Evolutionary conservation across 202 grass and related monocot genomes (phyloP), one percentile per base, ranked within the genome.

Genomic region (Carex arenaria): DNA sequence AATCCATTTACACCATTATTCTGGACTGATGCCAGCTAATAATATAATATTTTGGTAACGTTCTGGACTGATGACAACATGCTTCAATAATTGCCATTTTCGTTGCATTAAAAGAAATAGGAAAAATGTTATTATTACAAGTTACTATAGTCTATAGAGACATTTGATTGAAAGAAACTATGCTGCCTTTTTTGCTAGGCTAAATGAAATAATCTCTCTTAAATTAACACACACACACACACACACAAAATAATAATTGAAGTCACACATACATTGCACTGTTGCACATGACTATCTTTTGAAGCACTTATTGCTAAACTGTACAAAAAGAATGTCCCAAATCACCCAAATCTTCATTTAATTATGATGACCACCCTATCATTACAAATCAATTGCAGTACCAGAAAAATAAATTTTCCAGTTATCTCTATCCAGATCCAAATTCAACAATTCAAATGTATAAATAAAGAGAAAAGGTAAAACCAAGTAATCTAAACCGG

Each of bases 401-500:
- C 51, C 52, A 77, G 13, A 77, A 56, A 77, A 51, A 51, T 4
- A 59, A 47, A 59, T 30, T 1, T 0, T 17, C 26, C 26, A 54
- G 34, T 26, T 26, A 26, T 26, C 34, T 42, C 14, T 73, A 5
- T 73, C 43, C 8, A 73, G 40, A 73, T 45, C 12, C 68, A 72
- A 55, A 76, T 76, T 28, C 51, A 72, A 23, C 40, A 72, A 23
- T 30, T 74, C 3, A 55, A 14, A 56, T 56, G 72, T 5, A 32
- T 3, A 77, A 77, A 57, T 55, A 31, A 55, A 31, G 13, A 77
- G 9, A 56, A 5, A 49, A 49, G 1, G 12, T 23, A 43, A 22
- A 52, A 73, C 45, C 52, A 56, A 34, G 17, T 26, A 76, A 76
- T 77, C 73, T 77, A 77, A 0, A 77, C 73, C 15, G 73, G 73